These are phyloP conservation scores for Phialophora verrucosa DNA, from an alignment of 2,329 filamentous ascomycete species.

Conservation along the genomic window DNA sequence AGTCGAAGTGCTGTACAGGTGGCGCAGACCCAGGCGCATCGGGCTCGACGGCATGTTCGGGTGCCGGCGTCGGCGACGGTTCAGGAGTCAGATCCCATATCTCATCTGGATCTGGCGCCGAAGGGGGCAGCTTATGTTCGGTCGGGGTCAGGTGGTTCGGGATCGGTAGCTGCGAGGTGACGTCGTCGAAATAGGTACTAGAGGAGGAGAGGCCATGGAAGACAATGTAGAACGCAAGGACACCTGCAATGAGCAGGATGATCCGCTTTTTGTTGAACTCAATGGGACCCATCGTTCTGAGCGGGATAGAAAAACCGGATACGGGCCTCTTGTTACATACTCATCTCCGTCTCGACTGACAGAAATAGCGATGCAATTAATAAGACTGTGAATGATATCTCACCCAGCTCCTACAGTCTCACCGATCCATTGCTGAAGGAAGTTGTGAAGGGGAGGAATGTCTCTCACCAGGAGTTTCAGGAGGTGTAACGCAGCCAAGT, in stretches of 20 bases:
- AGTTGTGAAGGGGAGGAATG: not conserved
- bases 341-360: not conserved
- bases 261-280: constrained; percentile 40
- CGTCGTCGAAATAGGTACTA: constrained; percentile 19
- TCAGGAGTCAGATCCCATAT: constrained; percentile 30
- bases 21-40: constrained; percentile 16
- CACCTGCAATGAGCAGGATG: constrained; percentile 35
- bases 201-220: constrained; percentile 34
- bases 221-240: constrained; percentile 37
- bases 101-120: constrained; percentile 26
- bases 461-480: not conserved
- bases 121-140: constrained; percentile 23
- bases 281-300: constrained; percentile 36
- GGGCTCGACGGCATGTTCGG: not conserved
- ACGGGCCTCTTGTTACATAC: not conserved
- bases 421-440: constrained; percentile 5
- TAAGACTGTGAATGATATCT: not conserved
- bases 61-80: constrained; percentile 11
- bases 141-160: constrained; percentile 25
- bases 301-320: not conserved
- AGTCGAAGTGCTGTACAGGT: constrained; percentile 34
- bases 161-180: constrained; percentile 29
- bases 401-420: not conserved
- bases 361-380: not conserved
- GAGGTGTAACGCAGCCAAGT: not conserved